Evolutionary conservation across 2,329 filamentous ascomycete species (phyloP), one percentile per base, ranked within the genome.

Genomic region (Aspergillus chevalieri): DNA sequence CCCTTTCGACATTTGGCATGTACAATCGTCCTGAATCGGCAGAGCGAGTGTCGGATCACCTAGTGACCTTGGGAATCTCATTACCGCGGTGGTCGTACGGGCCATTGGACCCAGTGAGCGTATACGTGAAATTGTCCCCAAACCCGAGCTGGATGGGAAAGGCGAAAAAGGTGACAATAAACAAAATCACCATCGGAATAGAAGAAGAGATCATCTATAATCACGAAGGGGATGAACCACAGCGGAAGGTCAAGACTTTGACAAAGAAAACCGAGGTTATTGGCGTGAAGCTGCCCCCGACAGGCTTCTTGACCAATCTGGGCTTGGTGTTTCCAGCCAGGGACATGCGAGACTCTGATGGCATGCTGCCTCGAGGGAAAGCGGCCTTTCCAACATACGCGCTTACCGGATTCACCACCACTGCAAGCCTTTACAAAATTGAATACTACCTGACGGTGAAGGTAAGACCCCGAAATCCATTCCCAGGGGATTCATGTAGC

Each of bases 201-300:
- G 93, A 97, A 65, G 93, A 98, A 70, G 92, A 97, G 66, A 95
- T 97, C 51, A 94, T 93, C n/a, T 98, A 88, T 72, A 97, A 98
- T 58, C 93, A 93, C 26, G 92, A 97, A 70, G 93, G 93, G 44
- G 93, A 97, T 64, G 93, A 97, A 66, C 90, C 91, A 24, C 87
- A 87, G 28, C 88, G 89, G 57, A 96, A 95, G 69, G 77, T 89
- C 58, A 96, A 95, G 70, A 87, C 85, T 49, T 75, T 98, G 57
- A 85, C 87, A 22, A 93, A 90, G 68, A 87, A 92, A 60, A 85
- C 85, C 1, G 89, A 96, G 62, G 74, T 78, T 1, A 84, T 98
- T 26, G 87, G 88, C 46, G 82, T 87, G 47, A 94, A 87, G 68
- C 78, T 98, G 73, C 89, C 93, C 2, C 91, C 95, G 65, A 83